These are phyloP conservation scores for Abrus pulchellus DNA, from an alignment of 306 rosid genomes.

Conservation along the genomic window DNA sequence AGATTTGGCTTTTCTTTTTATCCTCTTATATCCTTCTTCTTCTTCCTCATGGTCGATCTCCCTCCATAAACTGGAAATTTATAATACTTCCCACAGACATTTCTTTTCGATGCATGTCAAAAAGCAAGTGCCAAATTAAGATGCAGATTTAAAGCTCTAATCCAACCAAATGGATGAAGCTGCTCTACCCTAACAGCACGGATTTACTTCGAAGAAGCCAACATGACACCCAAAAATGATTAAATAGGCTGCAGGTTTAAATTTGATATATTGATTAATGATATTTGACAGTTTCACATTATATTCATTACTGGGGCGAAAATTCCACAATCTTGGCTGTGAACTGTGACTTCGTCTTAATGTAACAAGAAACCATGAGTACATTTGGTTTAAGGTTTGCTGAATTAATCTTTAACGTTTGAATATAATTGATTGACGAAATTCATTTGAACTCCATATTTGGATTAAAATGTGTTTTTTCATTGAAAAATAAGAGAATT, in stretches of 20 bases:
- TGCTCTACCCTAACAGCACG: conserved; percentile 15
- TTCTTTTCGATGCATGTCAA: not conserved
- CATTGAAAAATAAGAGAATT: too few relatives aligned
- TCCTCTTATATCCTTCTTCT: conserved; percentile 33
- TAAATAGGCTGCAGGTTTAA: not conserved
- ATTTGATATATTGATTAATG: conserved; percentile 20
- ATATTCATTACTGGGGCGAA: not conserved
- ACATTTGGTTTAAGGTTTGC: not conserved
- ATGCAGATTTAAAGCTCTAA: conserved; percentile 22
- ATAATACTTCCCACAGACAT: conserved; percentile 24
- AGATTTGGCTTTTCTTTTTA: not conserved
- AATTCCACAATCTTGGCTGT: conserved; percentile 11
- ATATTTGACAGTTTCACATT: conserved; percentile 19
- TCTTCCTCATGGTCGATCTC: conserved; percentile 23
- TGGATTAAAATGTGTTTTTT: too few relatives aligned
- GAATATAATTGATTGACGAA: too few relatives aligned
- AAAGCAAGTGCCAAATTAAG: conserved; percentile 14
- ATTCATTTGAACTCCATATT: too few relatives aligned
- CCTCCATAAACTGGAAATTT: conserved; percentile 8
- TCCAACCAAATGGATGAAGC: conserved; percentile 29
- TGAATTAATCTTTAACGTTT: too few relatives aligned
- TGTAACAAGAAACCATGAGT: conserved; percentile 23
- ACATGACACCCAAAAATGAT: conserved; percentile 18
- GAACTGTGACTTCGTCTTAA: not conserved
- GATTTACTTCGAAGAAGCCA: conserved; percentile 24